Conservation (phyloP, 2,329 filamentous ascomycete genomes). For the Ophiocordyceps camponoti-saundersi region DNA sequence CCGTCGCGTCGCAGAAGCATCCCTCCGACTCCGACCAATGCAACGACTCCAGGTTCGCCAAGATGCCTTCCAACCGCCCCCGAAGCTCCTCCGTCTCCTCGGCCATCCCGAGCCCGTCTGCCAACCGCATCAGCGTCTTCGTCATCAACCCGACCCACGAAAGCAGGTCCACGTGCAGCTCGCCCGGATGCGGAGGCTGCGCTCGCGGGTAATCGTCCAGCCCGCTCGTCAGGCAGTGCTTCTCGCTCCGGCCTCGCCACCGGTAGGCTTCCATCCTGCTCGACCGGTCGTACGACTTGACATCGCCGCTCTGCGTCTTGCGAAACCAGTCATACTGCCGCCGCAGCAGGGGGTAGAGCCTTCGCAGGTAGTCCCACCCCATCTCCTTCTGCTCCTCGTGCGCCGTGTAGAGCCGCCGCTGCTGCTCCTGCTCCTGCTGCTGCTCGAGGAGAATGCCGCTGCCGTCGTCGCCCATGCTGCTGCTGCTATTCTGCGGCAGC, state of each 20-base stretch:
- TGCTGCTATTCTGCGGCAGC: conserved; percentile 27
- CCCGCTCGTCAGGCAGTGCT: conserved; percentile 81
- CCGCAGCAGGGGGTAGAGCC: conserved; percentile 72
- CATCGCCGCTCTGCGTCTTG: conserved; percentile 74
- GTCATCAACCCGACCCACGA: conserved; percentile 98
- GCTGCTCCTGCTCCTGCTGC: not conserved
- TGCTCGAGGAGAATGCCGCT: conserved; percentile 11
- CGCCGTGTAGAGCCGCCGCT: conserved; percentile 38
- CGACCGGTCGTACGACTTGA: conserved; percentile 80
- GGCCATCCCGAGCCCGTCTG: conserved; percentile 51
- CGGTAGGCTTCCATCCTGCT: conserved; percentile 88
- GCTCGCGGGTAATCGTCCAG: conserved; percentile 92
- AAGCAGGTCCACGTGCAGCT: conserved; percentile 88
- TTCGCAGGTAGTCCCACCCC: conserved; percentile 53
- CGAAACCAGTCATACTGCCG: conserved; percentile 92
- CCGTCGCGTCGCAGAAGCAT: conserved; percentile 85
- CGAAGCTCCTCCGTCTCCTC: conserved; percentile 63
- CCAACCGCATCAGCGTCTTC: conserved; percentile 66
- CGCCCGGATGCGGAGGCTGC: conserved; percentile 84
- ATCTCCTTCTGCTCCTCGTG: conserved; percentile 52
- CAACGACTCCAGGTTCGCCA: conserved; percentile 74
- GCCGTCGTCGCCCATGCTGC: conserved; percentile 17
- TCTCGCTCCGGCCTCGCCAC: conserved; percentile 78
- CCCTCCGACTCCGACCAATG: conserved; percentile 76
- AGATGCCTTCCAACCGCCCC: conserved; percentile 58